Percentiles rank a stretch among this genome's conserved stretches.
phyloP scores from a whole-genome alignment of 345 rosid genomes.

The Carallia brachiata region DNA sequence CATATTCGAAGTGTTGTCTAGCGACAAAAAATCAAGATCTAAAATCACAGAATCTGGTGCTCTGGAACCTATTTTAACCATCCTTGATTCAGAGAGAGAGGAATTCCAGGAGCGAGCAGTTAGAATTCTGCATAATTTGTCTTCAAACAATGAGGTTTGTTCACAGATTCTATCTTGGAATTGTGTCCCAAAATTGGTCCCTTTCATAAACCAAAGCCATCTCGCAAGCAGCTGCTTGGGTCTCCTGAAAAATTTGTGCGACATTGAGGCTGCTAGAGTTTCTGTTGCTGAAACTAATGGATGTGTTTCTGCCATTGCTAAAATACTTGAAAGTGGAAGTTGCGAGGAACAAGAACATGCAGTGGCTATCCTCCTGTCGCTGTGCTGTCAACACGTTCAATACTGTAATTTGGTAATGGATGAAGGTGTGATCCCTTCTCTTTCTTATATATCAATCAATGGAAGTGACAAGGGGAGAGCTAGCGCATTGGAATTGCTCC shows the following conservation, averaged over 20 bases:
- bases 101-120: conserved; percentile 52
- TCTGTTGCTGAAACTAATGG: conserved; percentile 55
- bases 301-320: conserved; percentile 55
- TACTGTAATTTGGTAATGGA: conserved; percentile 63
- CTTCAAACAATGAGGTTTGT: conserved; percentile 44
- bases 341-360: conserved; percentile 64
- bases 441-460: conserved; percentile 44
- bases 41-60: conserved; percentile 51
- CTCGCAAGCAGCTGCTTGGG: conserved; percentile 44
- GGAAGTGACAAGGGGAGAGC: conserved; percentile 63
- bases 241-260: conserved; percentile 53
- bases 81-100: conserved; percentile 38
- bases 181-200: conserved; percentile 56
- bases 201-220: conserved; percentile 40
- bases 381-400: conserved; percentile 38
- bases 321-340: conserved; percentile 53
- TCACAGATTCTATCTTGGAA: conserved; percentile 39
- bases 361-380: conserved; percentile 30
- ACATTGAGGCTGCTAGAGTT: conserved; percentile 50
- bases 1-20: conserved; percentile 54
- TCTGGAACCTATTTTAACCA: conserved; percentile 43
- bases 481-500: conserved; percentile 61
- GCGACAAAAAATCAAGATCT: conserved; percentile 30
- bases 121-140: conserved; percentile 53
- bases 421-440: conserved; percentile 59